Evolutionary conservation across 2,329 filamentous ascomycete species (phyloP).

Genomic region (Colletotrichum sp.): DNA sequence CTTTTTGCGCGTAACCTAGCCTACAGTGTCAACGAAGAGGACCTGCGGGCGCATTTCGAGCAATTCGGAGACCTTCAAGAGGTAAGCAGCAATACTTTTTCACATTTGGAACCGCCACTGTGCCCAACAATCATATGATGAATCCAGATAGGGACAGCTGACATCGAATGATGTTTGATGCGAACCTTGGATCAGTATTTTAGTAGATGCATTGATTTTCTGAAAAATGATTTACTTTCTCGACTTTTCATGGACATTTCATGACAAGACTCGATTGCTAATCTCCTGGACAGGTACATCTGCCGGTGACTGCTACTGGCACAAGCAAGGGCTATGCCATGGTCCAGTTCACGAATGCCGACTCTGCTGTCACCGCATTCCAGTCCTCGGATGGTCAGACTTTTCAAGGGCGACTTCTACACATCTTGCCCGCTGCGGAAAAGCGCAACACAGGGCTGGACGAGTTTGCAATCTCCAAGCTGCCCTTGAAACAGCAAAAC

Average conservation of each 20-base stretch:
- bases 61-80: constrained; percentile 81
- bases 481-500: constrained; percentile 94
- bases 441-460: constrained; percentile 85
- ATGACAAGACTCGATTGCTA: constrained; percentile 9
- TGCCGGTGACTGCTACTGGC: constrained; percentile 76
- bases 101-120: constrained; percentile 5
- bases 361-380: constrained; percentile 80
- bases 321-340: constrained; percentile 90
- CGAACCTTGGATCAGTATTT: constrained; percentile 92
- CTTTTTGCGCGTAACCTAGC: constrained; percentile 90
- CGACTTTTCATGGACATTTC: neutral
- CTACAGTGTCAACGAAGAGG: constrained; percentile 78
- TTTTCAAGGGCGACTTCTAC: constrained; percentile 91
- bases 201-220: constrained; percentile 99
- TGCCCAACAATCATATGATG: constrained; percentile 66
- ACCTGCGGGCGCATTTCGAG: constrained; percentile 75
- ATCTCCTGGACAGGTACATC: constrained; percentile 72
- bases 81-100: constrained; percentile 64
- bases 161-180: constrained; percentile 90
- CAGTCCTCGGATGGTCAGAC: constrained; percentile 80
- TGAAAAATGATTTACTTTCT: constrained; percentile 58
- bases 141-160: constrained; percentile 99
- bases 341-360: constrained; percentile 76
- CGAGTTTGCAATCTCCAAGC: constrained; percentile 86
- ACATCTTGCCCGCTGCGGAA: constrained; percentile 83